Base-by-base conservation (phyloP, 1,284 basidiomycete genomes). In the Leccinum pachyderme region DNA sequence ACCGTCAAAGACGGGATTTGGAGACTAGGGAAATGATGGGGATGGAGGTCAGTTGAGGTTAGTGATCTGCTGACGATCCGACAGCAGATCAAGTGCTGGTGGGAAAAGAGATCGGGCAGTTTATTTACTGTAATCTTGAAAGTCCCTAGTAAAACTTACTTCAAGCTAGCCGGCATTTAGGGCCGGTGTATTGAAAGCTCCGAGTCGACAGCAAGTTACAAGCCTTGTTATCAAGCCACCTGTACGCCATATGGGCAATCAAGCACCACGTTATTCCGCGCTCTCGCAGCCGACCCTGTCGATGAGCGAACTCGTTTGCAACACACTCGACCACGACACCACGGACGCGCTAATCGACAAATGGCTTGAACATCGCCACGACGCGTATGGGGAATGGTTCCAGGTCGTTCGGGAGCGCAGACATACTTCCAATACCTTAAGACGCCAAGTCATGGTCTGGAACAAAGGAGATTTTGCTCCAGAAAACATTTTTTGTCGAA, bases 321-420 rank as follows among this genome's bases (percentile, higher is more conserved):
- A 86, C 52, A 86, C 84, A 15, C 79, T 89, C 53, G 84, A 87
- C 70, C 83, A 86, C 72, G 83, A 87, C 60, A 78, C 82, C 22
- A 86, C 86, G 2, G 84, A 87, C 73, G 78, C 83, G 72, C 81
- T 89, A 61, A 88, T 89, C 72, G 86, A 89, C 77, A 86, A 84
- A 70, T 89, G 86, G 86, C 82, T 89, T 47, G 85, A 88, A 66
- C 85, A 88, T 64, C 80, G 81, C 63, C 83, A 86, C 60, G 83
- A 87, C 72, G 77, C 82, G 51, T 88, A 89, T 66, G 80, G 82
- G 69, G 84, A 87, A 56, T 89, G 87, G 86, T 88, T 89, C 62
- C 76, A 77, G 58, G 81, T 80, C 56, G 79, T 87, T 25, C 76
- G 87, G 50, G 83, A 86, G 62, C 77, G 83, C 54, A 83, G 80